These are phyloP conservation scores for Dactylellina cionopaga DNA, from an alignment of 2,329 filamentous ascomycete genomes.

Conservation along the genomic window DNA sequence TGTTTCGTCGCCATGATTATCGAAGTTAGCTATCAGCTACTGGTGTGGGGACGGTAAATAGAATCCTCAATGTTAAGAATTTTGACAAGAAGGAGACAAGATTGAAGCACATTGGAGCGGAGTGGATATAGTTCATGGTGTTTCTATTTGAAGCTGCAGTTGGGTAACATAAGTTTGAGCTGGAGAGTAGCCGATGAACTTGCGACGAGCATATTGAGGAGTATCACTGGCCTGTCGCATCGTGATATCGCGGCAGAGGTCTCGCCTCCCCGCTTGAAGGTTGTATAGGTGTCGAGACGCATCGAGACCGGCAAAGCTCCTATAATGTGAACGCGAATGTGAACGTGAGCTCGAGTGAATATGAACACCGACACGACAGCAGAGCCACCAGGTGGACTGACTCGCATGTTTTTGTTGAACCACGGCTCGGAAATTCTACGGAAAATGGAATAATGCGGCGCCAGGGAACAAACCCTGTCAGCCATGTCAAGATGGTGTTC, in stretches of 20 bases:
- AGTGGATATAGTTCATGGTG: neutral
- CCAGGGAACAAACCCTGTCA: neutral
- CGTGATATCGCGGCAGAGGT: neutral
- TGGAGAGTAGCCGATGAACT: conserved; percentile 4
- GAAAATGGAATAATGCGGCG: neutral
- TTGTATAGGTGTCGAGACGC: neutral
- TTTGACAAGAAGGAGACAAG: conserved; percentile 6
- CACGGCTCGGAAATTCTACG: conserved; percentile 12
- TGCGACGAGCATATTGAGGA: too few relatives aligned
- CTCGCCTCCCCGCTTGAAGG: conserved; percentile 21
- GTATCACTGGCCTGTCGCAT: neutral
- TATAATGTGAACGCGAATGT: too few relatives aligned
- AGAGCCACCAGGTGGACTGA: neutral
- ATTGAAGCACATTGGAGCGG: too few relatives aligned
- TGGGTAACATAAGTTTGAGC: neutral
- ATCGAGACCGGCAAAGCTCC: conserved; percentile 17
- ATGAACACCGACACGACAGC: conserved; percentile 36
- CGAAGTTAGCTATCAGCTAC: too few relatives aligned
- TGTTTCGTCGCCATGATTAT: conserved; percentile 45
- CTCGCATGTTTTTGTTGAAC: neutral
- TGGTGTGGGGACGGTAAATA: too few relatives aligned
- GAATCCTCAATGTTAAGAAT: conserved; percentile 15
- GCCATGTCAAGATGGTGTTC: neutral
- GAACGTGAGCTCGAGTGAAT: too few relatives aligned
- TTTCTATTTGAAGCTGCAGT: conserved; percentile 31